Evolutionary conservation across 345 rosid genomes (phyloP).

Genomic region (Eucalyptus melliodora): DNA sequence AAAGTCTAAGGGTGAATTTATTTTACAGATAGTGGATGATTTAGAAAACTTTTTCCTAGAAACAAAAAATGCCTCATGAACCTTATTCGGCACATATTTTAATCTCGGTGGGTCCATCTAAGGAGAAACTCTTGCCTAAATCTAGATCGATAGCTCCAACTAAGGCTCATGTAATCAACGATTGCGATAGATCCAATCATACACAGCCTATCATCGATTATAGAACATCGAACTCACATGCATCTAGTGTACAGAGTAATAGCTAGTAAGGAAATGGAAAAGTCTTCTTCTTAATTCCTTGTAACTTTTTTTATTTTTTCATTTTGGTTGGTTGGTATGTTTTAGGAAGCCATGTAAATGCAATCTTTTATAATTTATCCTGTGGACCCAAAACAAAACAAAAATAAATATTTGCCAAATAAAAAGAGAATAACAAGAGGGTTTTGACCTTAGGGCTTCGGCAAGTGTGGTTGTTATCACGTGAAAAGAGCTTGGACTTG

Average conservation of each 20-base stretch:
- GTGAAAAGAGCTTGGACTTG: background rate
- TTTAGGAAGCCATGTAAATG: background rate
- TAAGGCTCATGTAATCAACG: too few species aligned
- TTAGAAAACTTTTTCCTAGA: too few species aligned
- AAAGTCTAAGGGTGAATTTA: too few species aligned
- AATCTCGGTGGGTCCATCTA: background rate
- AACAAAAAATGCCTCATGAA: background rate
- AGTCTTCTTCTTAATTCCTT: background rate
- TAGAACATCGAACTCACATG: background rate
- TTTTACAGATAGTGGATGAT: background rate
- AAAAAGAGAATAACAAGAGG: background rate
- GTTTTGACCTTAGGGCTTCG: background rate
- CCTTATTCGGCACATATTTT: background rate
- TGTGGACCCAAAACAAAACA: too few species aligned
- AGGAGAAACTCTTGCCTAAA: background rate
- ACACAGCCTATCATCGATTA: background rate
- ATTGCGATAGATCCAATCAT: rapidly evolving
- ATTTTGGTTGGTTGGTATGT: background rate
- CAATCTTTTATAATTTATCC: background rate
- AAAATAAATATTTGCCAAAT: background rate
- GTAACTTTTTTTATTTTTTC: background rate
- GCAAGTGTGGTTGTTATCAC: background rate
- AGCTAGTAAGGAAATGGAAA: background rate
- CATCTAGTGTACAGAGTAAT: background rate
- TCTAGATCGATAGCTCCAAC: background rate